Conservation (phyloP, 2,329 filamentous ascomycete species). For the Lasiodiplodia sp. region DNA sequence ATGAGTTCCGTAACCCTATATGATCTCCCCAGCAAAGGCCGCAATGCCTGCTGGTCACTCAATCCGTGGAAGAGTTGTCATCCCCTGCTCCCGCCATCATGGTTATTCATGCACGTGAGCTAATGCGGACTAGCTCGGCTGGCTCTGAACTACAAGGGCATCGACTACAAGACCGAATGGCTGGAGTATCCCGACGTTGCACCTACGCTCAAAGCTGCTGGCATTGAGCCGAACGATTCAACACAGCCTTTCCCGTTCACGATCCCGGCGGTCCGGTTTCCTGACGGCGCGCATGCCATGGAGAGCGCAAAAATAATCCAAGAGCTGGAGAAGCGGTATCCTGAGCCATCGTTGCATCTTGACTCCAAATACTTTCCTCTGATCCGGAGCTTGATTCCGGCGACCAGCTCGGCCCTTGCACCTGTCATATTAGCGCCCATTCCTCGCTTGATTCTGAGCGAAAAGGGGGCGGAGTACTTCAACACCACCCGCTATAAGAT, state of each 20-base stretch:
- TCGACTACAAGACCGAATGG: constrained; percentile 74
- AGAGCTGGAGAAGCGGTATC: constrained; percentile 66
- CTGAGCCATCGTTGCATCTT: constrained; percentile 42
- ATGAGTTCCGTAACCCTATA: constrained; percentile 61
- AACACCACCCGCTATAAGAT: neutral
- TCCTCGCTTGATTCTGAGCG: neutral
- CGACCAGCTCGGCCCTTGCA: neutral
- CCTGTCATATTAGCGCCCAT: neutral
- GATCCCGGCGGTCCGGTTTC: constrained; percentile 61
- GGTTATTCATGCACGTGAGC: neutral
- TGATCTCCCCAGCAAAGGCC: constrained; percentile 66
- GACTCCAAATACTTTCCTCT: neutral
- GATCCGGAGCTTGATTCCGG: neutral
- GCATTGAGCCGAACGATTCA: constrained; percentile 52
- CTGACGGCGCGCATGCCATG: constrained; percentile 67
- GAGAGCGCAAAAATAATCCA: constrained; percentile 68
- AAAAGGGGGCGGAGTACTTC: neutral
- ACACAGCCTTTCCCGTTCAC: neutral
- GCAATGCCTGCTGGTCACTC: constrained; percentile 64
- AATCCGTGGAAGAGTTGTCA: constrained; percentile 74
- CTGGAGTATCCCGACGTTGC: constrained; percentile 72
- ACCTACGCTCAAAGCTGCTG: constrained; percentile 59
- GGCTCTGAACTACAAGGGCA: constrained; percentile 70
- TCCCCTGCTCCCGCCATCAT: neutral
- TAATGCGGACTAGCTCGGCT: constrained; percentile 62